phyloP scores from a whole-genome alignment of 2,329 filamentous ascomycete species.

The Stachybotrys elegans region DNA sequence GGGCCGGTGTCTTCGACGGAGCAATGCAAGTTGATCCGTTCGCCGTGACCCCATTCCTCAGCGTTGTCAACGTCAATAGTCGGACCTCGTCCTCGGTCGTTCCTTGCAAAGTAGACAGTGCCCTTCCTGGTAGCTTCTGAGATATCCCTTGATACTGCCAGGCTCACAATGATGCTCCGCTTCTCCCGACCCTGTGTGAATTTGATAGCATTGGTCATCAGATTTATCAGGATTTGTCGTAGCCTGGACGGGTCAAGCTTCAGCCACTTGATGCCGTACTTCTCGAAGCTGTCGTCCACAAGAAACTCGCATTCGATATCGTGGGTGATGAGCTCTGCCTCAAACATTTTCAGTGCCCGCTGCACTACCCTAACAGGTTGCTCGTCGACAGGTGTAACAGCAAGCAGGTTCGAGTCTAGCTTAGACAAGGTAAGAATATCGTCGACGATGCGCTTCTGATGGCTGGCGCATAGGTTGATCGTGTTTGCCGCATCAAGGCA shows the following conservation, averaged over 20 bases:
- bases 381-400: conserved; percentile 65
- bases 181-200: conserved; percentile 57
- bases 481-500: conserved; percentile 75
- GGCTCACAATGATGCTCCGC: conserved; percentile 56
- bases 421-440: conserved; percentile 64
- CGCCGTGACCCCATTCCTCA: conserved; percentile 66
- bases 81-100: conserved; percentile 28
- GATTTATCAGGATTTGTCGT: conserved; percentile 70
- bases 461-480: conserved; percentile 73
- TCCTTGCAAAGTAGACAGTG: conserved; percentile 42
- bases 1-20: conserved; percentile 68
- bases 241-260: conserved; percentile 71
- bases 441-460: conserved; percentile 69
- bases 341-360: conserved; percentile 72
- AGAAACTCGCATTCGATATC: conserved; percentile 66
- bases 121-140: conserved; percentile 33
- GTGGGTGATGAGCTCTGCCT: conserved; percentile 66
- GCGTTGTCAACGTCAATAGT: conserved; percentile 42
- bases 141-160: conserved; percentile 57
- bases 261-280: conserved; percentile 64
- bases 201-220: conserved; percentile 65
- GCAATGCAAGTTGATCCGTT: conserved; percentile 67
- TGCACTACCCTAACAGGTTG: conserved; percentile 65
- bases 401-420: conserved; percentile 64
- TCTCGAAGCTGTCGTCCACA: conserved; percentile 62